Evolutionary conservation across 192 early-diverging fungal species (phyloP).

Genomic region (Coemansia sp.): DNA sequence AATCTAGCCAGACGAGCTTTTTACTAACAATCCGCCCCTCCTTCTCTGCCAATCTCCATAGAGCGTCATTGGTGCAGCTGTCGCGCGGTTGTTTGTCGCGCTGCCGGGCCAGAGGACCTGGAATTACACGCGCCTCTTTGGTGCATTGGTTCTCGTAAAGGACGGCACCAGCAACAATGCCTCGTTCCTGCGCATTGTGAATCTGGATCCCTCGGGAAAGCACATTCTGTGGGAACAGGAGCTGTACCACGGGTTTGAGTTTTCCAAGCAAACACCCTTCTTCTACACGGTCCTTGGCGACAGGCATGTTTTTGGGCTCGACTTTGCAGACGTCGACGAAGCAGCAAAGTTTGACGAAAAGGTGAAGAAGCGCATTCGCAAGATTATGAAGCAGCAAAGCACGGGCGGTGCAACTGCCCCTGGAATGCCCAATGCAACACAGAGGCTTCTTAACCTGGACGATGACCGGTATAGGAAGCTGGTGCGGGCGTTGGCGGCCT

Average conservation of each 20-base stretch:
- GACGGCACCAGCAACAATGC: slow-evolving; percentile 59
- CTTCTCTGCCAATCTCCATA: slow-evolving; percentile 31
- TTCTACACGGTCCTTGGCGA: slow-evolving; percentile 72
- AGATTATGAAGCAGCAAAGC: slow-evolving; percentile 11
- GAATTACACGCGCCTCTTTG: slow-evolving; percentile 67
- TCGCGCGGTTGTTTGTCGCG: slow-evolving; percentile 71
- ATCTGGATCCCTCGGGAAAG: slow-evolving; percentile 51
- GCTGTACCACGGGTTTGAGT: slow-evolving; percentile 69
- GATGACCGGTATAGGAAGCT: slow-evolving; percentile 67
- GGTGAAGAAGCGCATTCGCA: slow-evolving; percentile 37
- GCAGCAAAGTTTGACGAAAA: slow-evolving; percentile 63
- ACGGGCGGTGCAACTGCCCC: slow-evolving; percentile 12
- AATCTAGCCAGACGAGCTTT: too few species aligned
- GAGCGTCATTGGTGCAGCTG: slow-evolving; percentile 76
- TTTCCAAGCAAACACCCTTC: slow-evolving; percentile 57
- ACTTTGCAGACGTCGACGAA: slow-evolving; percentile 66
- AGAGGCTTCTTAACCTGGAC: slow-evolving; percentile 61
- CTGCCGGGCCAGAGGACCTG: slow-evolving; percentile 62
- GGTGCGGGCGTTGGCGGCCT: slow-evolving; percentile 63
- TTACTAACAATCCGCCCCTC: slow-evolving; percentile 5
- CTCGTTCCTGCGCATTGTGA: slow-evolving; percentile 68
- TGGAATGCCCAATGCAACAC: slow-evolving; percentile 55
- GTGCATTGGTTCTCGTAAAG: slow-evolving; percentile 64
- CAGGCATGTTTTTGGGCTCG: slow-evolving; percentile 65
- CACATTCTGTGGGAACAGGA: slow-evolving; percentile 81